These are phyloP conservation scores for Nakataea oryzae DNA, from an alignment of 2,329 filamentous ascomycete genomes.

Conservation along the genomic window DNA sequence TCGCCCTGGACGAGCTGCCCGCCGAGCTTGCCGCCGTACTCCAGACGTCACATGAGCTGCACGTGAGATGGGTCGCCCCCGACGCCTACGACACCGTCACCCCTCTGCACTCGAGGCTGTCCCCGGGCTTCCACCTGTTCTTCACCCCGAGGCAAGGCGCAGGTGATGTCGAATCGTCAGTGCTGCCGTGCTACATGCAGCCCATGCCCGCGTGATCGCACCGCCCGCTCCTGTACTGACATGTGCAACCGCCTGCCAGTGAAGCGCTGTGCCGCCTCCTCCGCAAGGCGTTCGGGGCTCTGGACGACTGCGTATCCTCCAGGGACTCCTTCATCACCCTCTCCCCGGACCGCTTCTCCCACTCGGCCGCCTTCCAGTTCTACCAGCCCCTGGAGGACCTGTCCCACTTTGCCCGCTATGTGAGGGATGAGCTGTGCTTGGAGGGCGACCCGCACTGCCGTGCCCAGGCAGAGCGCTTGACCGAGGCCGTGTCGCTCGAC, in stretches of 20 bases:
- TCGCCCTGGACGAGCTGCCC: slow-evolving; percentile 65
- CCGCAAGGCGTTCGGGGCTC: slow-evolving; percentile 42
- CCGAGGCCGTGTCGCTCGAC: slow-evolving; percentile 56
- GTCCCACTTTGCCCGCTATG: slow-evolving; percentile 39
- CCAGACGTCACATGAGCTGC: slow-evolving; percentile 56
- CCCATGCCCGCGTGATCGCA: background rate
- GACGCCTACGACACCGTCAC: slow-evolving; percentile 45
- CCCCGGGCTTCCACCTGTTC: slow-evolving; percentile 74
- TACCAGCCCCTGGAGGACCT: slow-evolving; percentile 54
- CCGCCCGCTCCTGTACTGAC: background rate
- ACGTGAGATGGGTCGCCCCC: slow-evolving; percentile 68
- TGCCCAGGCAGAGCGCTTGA: slow-evolving; percentile 28
- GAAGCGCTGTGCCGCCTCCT: slow-evolving; percentile 46
- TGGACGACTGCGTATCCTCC: slow-evolving; percentile 41
- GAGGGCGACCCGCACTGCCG: slow-evolving; percentile 36
- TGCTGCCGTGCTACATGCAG: background rate
- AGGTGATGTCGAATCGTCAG: slow-evolving; percentile 4
- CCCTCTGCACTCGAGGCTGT: slow-evolving; percentile 64
- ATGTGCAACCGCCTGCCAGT: slow-evolving; percentile 17
- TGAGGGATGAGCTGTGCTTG: slow-evolving; percentile 40
- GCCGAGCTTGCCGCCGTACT: slow-evolving; percentile 53
- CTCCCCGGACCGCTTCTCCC: slow-evolving; percentile 44
- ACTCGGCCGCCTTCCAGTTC: slow-evolving; percentile 58
- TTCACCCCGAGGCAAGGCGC: slow-evolving; percentile 45
- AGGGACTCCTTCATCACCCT: slow-evolving; percentile 52